These are phyloP conservation scores for Leucocoprinus sp. DNA, from an alignment of 768 basidiomycete species.

Conservation along the genomic window DNA sequence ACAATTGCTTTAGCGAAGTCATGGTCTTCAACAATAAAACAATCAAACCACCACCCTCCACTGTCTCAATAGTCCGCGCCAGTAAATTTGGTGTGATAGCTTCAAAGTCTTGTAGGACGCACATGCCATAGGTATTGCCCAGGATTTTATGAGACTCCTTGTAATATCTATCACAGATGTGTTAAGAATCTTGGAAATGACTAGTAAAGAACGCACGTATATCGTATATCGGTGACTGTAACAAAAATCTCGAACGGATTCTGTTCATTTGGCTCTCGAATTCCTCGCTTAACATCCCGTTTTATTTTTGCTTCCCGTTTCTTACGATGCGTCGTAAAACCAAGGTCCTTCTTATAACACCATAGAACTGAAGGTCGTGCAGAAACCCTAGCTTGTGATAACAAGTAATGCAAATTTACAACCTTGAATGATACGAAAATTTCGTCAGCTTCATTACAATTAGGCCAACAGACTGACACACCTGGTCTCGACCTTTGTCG, in stretches of 20 bases:
- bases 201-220: constrained; percentile 55
- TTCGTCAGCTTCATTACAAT: neutral
- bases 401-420: constrained; percentile 91
- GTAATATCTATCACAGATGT: constrained; percentile 60
- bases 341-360: constrained; percentile 99
- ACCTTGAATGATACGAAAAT: constrained; percentile 36
- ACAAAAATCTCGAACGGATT: constrained; percentile 98
- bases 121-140: constrained; percentile 97
- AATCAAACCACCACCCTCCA: constrained; percentile 89
- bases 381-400: constrained; percentile 85
- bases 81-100: constrained; percentile 96
- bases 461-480: constrained; percentile 22
- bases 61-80: constrained; percentile 95
- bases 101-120: constrained; percentile 95
- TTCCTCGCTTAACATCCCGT: constrained; percentile 88
- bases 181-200: neutral
- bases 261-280: constrained; percentile 91
- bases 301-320: constrained; percentile 97
- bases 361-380: constrained; percentile 89
- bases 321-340: constrained; percentile 94
- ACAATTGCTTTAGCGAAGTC: constrained; percentile 85
- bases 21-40: constrained; percentile 91
- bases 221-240: constrained; percentile 97
- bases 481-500: constrained; percentile 89
- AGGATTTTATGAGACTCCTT: constrained; percentile 96